A percentile compares a stretch with the other conserved stretches of the same genome.
phyloP scores from a whole-genome alignment of 2,329 filamentous ascomycete genomes.

The Botrytis hyacinthi region DNA sequence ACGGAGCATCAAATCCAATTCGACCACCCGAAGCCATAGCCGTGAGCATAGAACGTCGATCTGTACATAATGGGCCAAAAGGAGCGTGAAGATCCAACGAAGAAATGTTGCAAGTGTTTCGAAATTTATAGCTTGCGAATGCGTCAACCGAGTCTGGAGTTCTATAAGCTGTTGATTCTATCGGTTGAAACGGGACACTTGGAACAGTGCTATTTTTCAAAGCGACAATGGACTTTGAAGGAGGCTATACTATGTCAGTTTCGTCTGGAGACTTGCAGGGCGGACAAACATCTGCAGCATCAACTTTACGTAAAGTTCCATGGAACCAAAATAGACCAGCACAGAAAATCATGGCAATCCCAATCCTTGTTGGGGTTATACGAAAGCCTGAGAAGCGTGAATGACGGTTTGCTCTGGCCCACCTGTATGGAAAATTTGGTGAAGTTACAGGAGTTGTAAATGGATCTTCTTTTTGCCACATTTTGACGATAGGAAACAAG shows the following conservation, averaged over 20 bases:
- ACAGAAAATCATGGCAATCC: slow-evolving; percentile 21
- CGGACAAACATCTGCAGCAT: background rate
- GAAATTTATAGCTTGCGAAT: slow-evolving; percentile 45
- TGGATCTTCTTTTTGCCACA: slow-evolving; percentile 33
- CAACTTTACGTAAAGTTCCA: background rate
- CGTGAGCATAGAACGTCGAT: slow-evolving; percentile 41
- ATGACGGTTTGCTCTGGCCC: slow-evolving; percentile 27
- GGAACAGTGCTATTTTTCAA: slow-evolving; percentile 21
- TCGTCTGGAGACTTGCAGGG: background rate
- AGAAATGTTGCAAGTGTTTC: slow-evolving; percentile 45
- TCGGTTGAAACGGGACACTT: slow-evolving; percentile 25
- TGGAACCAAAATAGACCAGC: slow-evolving; percentile 22
- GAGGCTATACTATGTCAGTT: background rate
- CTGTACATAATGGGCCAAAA: slow-evolving; percentile 40
- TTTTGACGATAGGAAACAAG: background rate
- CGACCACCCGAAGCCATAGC: slow-evolving; percentile 43
- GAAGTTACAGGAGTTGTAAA: slow-evolving; percentile 27
- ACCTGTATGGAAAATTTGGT: slow-evolving; percentile 24
- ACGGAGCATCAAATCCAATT: slow-evolving; percentile 46
- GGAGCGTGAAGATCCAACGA: slow-evolving; percentile 45
- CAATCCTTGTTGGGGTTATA: slow-evolving; percentile 24
- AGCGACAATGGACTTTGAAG: background rate
- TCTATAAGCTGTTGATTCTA: slow-evolving; percentile 25
- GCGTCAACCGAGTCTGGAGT: slow-evolving; percentile 38
- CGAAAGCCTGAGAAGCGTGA: slow-evolving; percentile 28